phyloP scores from a whole-genome alignment of 192 early-diverging fungal species.

The Jimgerdemannia flammicorona region DNA sequence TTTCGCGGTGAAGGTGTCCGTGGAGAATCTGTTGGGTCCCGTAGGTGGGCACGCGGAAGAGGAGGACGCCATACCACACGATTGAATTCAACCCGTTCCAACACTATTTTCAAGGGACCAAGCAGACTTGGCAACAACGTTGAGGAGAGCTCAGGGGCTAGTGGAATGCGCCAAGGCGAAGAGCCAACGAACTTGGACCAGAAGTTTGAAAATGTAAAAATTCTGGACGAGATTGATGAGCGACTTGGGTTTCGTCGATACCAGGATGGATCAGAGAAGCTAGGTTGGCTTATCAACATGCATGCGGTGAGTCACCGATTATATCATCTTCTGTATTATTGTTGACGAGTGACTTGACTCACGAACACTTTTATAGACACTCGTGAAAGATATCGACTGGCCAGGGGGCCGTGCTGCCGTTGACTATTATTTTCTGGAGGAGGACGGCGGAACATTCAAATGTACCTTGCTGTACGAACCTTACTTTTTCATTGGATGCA shows the following conservation, averaged over 20 bases:
- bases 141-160: too few species aligned
- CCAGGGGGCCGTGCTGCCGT: constrained; percentile 66
- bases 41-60: neutral
- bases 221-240: constrained; percentile 48
- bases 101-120: neutral
- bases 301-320: constrained; percentile 59
- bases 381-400: constrained; percentile 62
- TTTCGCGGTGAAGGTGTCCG: too few species aligned
- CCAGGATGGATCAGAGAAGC: constrained; percentile 63
- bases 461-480: constrained; percentile 80
- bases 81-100: neutral
- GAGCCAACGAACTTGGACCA: constrained; percentile 29
- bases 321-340: neutral
- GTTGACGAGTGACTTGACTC: neutral
- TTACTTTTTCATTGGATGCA: constrained; percentile 87
- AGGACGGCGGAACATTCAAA: constrained; percentile 87
- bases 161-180: neutral
- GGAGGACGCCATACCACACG: neutral
- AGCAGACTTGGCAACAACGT: neutral
- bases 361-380: constrained; percentile 38
- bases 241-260: constrained; percentile 65
- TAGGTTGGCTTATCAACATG: constrained; percentile 98
- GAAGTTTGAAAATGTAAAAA: constrained; percentile 31
- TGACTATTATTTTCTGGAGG: constrained; percentile 92
- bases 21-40: neutral